Evolutionary conservation across 768 basidiomycete genomes (phyloP), one percentile per base, ranked within the genome.

Genomic region (Tylopilus sp.): DNA sequence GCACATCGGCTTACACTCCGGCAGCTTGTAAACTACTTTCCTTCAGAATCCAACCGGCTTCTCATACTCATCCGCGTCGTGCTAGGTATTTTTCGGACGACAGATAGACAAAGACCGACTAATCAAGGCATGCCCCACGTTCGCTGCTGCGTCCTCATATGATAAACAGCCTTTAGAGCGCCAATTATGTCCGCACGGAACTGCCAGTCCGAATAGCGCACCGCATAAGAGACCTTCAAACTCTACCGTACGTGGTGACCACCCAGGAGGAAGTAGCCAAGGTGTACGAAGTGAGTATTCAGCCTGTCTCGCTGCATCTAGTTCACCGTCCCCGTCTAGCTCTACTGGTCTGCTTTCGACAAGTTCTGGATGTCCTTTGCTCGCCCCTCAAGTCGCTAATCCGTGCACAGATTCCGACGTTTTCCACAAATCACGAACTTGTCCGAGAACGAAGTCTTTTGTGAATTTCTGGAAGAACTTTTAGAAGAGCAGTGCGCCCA

Each of bases 141-240:
- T 45, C 37, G 13, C 26, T 28, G 21, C 31, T 43, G 14, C 4
- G 4, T 48, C 17, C 24, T 21, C 29, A 7, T 38, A 6, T 47
- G 33, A 52, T 37, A 24, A 40, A 52, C 37, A 9, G 41, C 37
- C 30, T 28, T 19, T 46, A 93, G 91, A 91, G 88, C 57, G 92
- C 89, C 48, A 93, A 93, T 67, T 92, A 93, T 70, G 90, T 96
- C 38, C 84, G 92, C 47, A 89, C 88, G 6, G 92, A 96, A 64
- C 72, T 96, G 7, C 92, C 93, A 11, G 84, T 92, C 14, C 83
- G 92, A 33, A 88, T 94, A 62, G 87, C 92, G 5, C 92, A 95
- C 68, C 81, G 93, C 43, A 71, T 95, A 54, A 83, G 89, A 52
- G 93, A 96, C 63, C 76, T 96, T 61, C 93, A 96, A 71, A 76